Percentiles rank a stretch among this genome's conserved stretches.
These are phyloP conservation scores for Fragosphaeria purpurea DNA, from an alignment of 2,329 filamentous ascomycete species.

Conservation along the genomic window DNA sequence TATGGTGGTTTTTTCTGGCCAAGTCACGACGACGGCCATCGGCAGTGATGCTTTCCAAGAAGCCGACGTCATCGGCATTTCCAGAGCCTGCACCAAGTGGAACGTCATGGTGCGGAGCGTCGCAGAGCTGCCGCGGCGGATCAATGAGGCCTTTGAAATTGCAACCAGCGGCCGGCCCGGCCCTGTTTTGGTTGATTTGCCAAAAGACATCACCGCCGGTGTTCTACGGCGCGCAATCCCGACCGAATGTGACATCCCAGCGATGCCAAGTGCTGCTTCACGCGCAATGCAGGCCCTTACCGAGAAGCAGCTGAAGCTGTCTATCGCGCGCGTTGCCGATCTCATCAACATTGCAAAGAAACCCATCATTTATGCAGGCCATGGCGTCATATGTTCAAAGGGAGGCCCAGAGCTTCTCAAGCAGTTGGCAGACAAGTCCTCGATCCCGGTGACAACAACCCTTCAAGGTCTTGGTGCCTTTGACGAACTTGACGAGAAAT, in stretches of 20 bases:
- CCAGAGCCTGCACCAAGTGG: conserved; percentile 94
- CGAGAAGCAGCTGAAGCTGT: conserved; percentile 60
- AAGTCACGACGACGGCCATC: conserved; percentile 83
- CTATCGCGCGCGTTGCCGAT: conserved; percentile 66
- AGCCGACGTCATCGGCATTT: conserved; percentile 89
- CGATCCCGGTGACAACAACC: conserved; percentile 91
- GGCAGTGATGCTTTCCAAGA: conserved; percentile 97
- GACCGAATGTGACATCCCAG: conserved; percentile 59
- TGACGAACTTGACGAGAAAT: conserved; percentile 88
- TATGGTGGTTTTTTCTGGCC: conserved; percentile 89
- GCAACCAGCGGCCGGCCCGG: conserved; percentile 89
- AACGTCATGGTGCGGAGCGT: conserved; percentile 97
- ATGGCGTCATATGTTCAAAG: conserved; percentile 72
- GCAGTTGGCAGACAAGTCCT: conserved; percentile 79
- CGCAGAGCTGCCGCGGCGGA: conserved; percentile 82
- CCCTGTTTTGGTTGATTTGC: conserved; percentile 88
- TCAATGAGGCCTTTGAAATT: conserved; percentile 98
- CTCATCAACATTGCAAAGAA: conserved; percentile 86
- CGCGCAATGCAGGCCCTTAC: conserved; percentile 66
- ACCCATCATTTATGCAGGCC: conserved; percentile 89
- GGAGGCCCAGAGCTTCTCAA: conserved; percentile 72
- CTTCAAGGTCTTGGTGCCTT: conserved; percentile 87
- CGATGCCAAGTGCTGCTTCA: conserved; percentile 77
- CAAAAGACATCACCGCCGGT: conserved; percentile 89
- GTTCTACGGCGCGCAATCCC: conserved; percentile 79